phyloP scores from a whole-genome alignment of 176 grass and related monocot species.

The Phoenix roebelenii region DNA sequence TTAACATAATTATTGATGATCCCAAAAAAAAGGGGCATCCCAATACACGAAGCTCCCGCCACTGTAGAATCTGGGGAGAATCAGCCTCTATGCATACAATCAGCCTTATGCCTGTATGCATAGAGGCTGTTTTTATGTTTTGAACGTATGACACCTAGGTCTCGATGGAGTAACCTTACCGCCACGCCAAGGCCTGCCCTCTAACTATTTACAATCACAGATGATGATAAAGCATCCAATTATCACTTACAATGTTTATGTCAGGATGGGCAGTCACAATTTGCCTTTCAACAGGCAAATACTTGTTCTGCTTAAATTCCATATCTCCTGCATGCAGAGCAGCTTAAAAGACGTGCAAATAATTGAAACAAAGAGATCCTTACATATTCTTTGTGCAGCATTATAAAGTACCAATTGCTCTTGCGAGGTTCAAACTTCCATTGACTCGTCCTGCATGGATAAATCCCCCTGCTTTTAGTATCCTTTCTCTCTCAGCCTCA shows the following conservation, averaged over 20 bases:
- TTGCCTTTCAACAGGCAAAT: slow-evolving; percentile 78
- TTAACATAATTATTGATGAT: neutral
- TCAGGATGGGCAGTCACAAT: slow-evolving; percentile 82
- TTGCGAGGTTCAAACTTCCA: slow-evolving; percentile 88
- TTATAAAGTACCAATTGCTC: slow-evolving; percentile 57
- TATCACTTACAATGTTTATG: slow-evolving; percentile 56
- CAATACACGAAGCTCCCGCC: too few relatives aligned
- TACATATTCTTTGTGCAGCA: slow-evolving; percentile 6
- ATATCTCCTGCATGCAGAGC: slow-evolving; percentile 50
- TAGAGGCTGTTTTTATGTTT: too few relatives aligned
- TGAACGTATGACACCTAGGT: too few relatives aligned
- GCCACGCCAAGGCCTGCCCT: too few relatives aligned
- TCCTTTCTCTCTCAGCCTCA: slow-evolving; percentile 80
- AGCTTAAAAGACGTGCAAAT: slow-evolving; percentile 5
- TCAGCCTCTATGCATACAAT: too few relatives aligned
- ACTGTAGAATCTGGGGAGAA: too few relatives aligned
- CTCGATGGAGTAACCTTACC: too few relatives aligned
- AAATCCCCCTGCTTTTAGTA: slow-evolving; percentile 85
- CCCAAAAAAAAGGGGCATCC: too few relatives aligned
- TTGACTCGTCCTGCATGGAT: slow-evolving; percentile 85
- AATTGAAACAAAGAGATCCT: slow-evolving; percentile 11
- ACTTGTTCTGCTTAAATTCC: slow-evolving; percentile 96
- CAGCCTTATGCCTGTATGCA: too few relatives aligned
- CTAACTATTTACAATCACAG: neutral
- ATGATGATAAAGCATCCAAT: slow-evolving; percentile 2